These are phyloP conservation scores for Colletotrichum kahawae DNA, from an alignment of 2,329 filamentous ascomycete species.

Conservation along the genomic window DNA sequence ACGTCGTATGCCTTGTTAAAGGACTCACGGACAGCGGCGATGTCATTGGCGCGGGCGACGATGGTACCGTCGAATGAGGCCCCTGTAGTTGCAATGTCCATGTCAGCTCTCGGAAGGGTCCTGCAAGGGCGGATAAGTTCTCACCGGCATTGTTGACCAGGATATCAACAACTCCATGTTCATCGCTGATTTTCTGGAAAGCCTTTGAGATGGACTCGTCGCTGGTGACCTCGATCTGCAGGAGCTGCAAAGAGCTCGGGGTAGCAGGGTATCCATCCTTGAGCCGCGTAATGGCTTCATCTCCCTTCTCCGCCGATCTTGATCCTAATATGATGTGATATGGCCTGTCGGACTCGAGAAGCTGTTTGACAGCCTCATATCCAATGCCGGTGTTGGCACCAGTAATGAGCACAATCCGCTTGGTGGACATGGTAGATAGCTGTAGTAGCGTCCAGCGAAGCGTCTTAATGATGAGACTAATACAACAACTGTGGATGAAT, in stretches of 20 bases:
- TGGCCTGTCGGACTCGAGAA: constrained; percentile 49
- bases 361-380: constrained; percentile 59
- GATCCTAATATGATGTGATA: constrained; percentile 64
- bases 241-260: constrained; percentile 44
- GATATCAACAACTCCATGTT: constrained; percentile 33
- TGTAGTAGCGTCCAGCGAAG: background rate
- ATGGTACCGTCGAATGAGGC: constrained; percentile 36
- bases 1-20: constrained; percentile 53
- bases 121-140: background rate
- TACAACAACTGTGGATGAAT: background rate
- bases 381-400: constrained; percentile 68
- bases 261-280: constrained; percentile 43
- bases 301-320: constrained; percentile 54
- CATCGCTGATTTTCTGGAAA: constrained; percentile 29
- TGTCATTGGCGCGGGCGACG: constrained; percentile 33
- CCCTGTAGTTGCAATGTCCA: background rate
- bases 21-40: constrained; percentile 36
- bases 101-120: constrained; percentile 16
- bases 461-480: background rate
- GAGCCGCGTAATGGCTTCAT: constrained; percentile 48
- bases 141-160: constrained; percentile 37
- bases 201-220: constrained; percentile 48
- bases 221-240: constrained; percentile 59
- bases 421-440: constrained; percentile 6
- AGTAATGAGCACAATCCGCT: constrained; percentile 58